Percentiles rank a stretch among this genome's conserved stretches.
phyloP scores from a whole-genome alignment of 2,329 filamentous ascomycete genomes.

The Verticillium isaacii region DNA sequence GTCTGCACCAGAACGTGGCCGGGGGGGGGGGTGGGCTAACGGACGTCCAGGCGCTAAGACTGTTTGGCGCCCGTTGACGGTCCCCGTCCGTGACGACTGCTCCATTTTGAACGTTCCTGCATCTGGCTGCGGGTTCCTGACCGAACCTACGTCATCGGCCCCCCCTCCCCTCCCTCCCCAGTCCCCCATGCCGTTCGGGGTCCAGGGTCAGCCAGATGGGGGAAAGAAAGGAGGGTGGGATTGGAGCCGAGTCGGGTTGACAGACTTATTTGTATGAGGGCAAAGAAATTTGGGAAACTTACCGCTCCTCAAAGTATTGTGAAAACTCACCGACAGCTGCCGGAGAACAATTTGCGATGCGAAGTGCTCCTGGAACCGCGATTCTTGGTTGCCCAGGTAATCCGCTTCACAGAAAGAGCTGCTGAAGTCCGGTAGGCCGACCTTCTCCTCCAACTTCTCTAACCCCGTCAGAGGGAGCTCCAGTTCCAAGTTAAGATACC shows the following conservation, averaged over 20 bases:
- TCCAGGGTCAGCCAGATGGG: neutral
- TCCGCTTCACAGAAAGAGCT: constrained; percentile 41
- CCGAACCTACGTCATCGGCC: neutral
- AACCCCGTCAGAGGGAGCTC: constrained; percentile 53
- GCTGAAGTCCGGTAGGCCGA: constrained; percentile 51
- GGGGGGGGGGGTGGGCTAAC: neutral
- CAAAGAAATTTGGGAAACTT: constrained; percentile 20
- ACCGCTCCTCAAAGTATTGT: constrained; percentile 48
- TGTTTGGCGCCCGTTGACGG: neutral
- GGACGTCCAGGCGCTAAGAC: neutral
- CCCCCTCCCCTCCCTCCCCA: neutral
- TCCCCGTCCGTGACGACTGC: neutral
- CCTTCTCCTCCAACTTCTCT: constrained; percentile 43
- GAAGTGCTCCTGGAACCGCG: constrained; percentile 54
- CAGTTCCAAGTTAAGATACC: constrained; percentile 52
- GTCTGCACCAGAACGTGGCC: neutral
- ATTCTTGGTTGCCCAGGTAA: constrained; percentile 40
- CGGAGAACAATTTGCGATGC: constrained; percentile 55
- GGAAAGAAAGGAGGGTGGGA: too few relatives aligned
- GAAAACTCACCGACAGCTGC: constrained; percentile 46
- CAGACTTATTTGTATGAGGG: neutral
- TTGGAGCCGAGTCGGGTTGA: neutral
- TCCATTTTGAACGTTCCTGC: neutral
- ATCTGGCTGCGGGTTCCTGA: neutral
- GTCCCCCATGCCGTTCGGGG: neutral